Base-by-base conservation (phyloP, 371 early-diverging fungal species). In the Rhizopus arrhizus region DNA sequence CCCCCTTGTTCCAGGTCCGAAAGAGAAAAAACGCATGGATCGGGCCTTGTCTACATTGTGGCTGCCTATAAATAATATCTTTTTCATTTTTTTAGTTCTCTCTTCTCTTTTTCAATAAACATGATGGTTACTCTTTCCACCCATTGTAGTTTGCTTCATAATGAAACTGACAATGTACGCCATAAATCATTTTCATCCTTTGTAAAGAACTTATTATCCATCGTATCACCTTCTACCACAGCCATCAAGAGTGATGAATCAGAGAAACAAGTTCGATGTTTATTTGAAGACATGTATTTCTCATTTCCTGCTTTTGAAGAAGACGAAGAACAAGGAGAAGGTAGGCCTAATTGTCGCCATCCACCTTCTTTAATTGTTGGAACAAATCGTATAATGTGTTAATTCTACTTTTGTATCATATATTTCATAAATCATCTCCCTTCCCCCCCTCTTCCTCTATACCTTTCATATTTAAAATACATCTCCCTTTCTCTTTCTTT, bases 261-360 rank as follows among this genome's bases (percentile, higher is more conserved):
- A 34, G 40, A 53, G 36, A 54, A 50, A 38, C 35, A 43, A 58
- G 29, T 34, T 53, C 43, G 33, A 32, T 63, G 68, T 49, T 56
- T 55, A 34, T 68, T 68, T 53, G 59, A 68, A 43, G 64, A 68
- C 46, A 33, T 68, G 7, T 68, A 68, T 43, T 63, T 68, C 34
- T 68, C 68, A n/a, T 68, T 68, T 43, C 68, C 68, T 56, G 68
- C 63, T 13, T 68, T 59, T 47, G 64, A 62, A 16, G 68, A 68
- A 22, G 35, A 47, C 45, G 59, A 59, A 45, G 11, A 51, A 57
- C 22, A 22, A 22, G 22, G 22, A 22, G 22, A 22, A 22, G 22
- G 22, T 22, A 34, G 61, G 9, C 55, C 51, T 51, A 56, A 56
- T 45, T 49, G 49, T 6, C 56, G 56, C 34, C 41, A 34, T 22